phyloP scores from a whole-genome alignment of 2,329 filamentous ascomycete genomes.

The Madurella mycetomatis region DNA sequence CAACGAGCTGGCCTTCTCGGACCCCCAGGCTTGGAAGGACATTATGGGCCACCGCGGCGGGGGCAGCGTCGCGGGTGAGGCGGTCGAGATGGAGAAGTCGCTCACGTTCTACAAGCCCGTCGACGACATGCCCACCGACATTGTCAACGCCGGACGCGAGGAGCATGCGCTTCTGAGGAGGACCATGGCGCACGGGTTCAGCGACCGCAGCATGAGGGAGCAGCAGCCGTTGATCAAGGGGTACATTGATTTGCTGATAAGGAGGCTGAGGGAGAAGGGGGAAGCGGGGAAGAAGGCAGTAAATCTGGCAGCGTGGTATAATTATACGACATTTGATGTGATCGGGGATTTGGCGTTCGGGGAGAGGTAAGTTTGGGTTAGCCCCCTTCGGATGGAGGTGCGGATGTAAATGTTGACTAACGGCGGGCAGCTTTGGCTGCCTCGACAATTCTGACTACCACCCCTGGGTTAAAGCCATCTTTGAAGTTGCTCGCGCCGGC shows the following conservation, averaged over 20 bases:
- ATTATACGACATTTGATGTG: slow-evolving; percentile 33
- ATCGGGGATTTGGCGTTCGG: slow-evolving; percentile 29
- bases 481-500: slow-evolving; percentile 19
- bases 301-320: slow-evolving; percentile 32
- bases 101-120: slow-evolving; percentile 28
- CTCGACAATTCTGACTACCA: slow-evolving; percentile 22
- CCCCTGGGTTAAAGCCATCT: slow-evolving; percentile 26
- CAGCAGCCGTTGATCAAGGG: slow-evolving; percentile 38
- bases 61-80: slow-evolving; percentile 10
- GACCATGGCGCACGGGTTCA: slow-evolving; percentile 38
- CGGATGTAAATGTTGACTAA: neutral
- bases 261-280: slow-evolving; percentile 25
- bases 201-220: slow-evolving; percentile 36
- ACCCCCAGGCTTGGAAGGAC: slow-evolving; percentile 36
- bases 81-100: slow-evolving; percentile 30
- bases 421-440: slow-evolving; percentile 20
- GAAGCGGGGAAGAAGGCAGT: slow-evolving; percentile 19
- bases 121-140: slow-evolving; percentile 26
- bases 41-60: slow-evolving; percentile 36
- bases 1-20: slow-evolving; percentile 43
- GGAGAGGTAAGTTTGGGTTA: slow-evolving; percentile 14
- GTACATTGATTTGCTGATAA: slow-evolving; percentile 36
- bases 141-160: slow-evolving; percentile 31
- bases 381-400: no score
- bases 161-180: slow-evolving; percentile 33